These are phyloP conservation scores for Elaeis guineensis DNA, from an alignment of 176 grass and related monocot species.

Conservation along the genomic window DNA sequence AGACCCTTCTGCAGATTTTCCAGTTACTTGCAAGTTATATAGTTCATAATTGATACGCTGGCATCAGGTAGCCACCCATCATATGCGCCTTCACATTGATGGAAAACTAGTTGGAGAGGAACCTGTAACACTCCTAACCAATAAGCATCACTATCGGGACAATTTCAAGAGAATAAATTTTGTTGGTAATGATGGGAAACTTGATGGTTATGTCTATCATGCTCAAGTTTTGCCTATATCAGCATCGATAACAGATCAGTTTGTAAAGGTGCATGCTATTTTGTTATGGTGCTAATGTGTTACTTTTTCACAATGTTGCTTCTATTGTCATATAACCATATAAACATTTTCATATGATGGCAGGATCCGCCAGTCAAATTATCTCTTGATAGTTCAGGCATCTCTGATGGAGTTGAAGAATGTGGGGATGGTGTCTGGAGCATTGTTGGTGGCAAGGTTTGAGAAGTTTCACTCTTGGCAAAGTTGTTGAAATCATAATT, in stretches of 20 bases:
- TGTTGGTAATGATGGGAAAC: slow-evolving; percentile 49
- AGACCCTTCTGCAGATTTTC: too few relatives aligned
- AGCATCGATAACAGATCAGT: slow-evolving; percentile 42
- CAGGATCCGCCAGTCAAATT: slow-evolving; percentile 80
- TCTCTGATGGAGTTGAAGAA: slow-evolving; percentile 76
- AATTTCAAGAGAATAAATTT: slow-evolving; percentile 33
- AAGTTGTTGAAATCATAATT: neutral
- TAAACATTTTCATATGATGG: slow-evolving; percentile 3
- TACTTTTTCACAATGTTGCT: too few relatives aligned
- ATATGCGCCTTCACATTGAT: slow-evolving; percentile 62
- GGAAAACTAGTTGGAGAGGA: slow-evolving; percentile 41
- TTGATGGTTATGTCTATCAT: slow-evolving; percentile 73
- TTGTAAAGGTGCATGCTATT: slow-evolving; percentile 38
- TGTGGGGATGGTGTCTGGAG: slow-evolving; percentile 75
- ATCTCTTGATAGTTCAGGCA: slow-evolving; percentile 59
- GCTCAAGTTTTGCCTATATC: slow-evolving; percentile 39
- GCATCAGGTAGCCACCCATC: slow-evolving; percentile 51
- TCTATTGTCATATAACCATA: too few relatives aligned
- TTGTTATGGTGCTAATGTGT: neutral
- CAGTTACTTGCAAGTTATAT: too few relatives aligned
- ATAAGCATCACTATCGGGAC: slow-evolving; percentile 18
- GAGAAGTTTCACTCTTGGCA: slow-evolving; percentile 1
- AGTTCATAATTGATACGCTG: neutral
- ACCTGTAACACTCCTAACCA: slow-evolving; percentile 29
- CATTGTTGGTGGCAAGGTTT: slow-evolving; percentile 96